A percentile compares a stretch with the other conserved stretches of the same genome.
phyloP scores from a whole-genome alignment of 2,329 filamentous ascomycete species.

The Thermochaetoides dissita region DNA sequence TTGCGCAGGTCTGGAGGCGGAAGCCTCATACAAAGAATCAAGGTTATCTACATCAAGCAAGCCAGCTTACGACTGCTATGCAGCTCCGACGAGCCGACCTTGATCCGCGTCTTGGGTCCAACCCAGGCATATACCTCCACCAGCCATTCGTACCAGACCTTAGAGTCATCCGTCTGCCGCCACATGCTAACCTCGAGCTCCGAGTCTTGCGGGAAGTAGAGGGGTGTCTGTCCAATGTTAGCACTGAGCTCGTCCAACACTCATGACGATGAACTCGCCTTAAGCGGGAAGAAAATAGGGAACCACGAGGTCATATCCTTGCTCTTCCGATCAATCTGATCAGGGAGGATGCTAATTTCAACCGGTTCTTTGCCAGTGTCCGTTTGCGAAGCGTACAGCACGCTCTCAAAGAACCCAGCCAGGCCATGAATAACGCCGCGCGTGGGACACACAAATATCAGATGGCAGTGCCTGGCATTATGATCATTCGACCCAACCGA shows the following conservation, averaged over 20 bases:
- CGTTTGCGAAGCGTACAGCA: slow-evolving; percentile 59
- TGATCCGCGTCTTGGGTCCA: slow-evolving; percentile 46
- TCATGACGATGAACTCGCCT: slow-evolving; percentile 40
- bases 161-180: slow-evolving; percentile 86
- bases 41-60: slow-evolving; percentile 47
- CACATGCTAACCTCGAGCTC: slow-evolving; percentile 90
- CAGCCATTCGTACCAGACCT: slow-evolving; percentile 98
- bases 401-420: slow-evolving; percentile 90
- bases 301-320: slow-evolving; percentile 99
- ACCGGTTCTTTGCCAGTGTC: slow-evolving; percentile 38
- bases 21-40: not conserved
- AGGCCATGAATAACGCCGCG: slow-evolving; percentile 81
- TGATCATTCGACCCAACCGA: slow-evolving; percentile 79
- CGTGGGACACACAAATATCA: slow-evolving; percentile 64
- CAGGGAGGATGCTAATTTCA: slow-evolving; percentile 83
- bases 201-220: slow-evolving; percentile 71
- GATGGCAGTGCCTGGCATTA: slow-evolving; percentile 66
- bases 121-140: slow-evolving; percentile 68
- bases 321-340: slow-evolving; percentile 84
- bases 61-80: slow-evolving; percentile 57
- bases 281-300: slow-evolving; percentile 92
- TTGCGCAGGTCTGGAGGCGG: not conserved
- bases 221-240: slow-evolving; percentile 48
- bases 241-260: not conserved
- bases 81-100: slow-evolving; percentile 51